Evolutionary conservation across 78 protist species (phyloP).

Genomic region (Polysphondylium violaceum): DNA sequence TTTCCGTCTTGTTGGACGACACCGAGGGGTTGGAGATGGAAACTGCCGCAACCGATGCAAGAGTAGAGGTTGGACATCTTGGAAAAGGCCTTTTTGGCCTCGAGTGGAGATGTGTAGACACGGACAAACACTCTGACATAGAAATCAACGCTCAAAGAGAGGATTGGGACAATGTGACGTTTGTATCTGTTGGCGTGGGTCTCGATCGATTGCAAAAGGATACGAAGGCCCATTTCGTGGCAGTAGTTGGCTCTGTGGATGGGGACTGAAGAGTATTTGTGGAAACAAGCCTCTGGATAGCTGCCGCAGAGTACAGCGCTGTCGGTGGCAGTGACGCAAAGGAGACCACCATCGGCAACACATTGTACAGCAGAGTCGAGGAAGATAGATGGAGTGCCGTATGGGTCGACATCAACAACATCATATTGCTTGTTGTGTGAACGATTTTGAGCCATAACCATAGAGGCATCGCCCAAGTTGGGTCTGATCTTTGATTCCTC

Average conservation of each 20-base stretch:
- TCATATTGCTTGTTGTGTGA: slow-evolving; percentile 76
- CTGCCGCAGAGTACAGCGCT: slow-evolving; percentile 95
- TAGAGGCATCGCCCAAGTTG: slow-evolving; percentile 78
- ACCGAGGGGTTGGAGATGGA: slow-evolving; percentile 83
- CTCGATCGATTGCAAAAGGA: slow-evolving; percentile 86
- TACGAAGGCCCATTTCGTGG: slow-evolving; percentile 96
- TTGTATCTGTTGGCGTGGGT: slow-evolving; percentile 86
- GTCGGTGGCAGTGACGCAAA: slow-evolving; percentile 98
- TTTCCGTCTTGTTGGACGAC: neutral
- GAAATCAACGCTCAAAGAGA: slow-evolving; percentile 95
- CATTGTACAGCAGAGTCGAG: slow-evolving; percentile 96
- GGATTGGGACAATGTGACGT: slow-evolving; percentile 92
- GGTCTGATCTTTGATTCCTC: slow-evolving; percentile 56
- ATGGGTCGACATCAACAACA: slow-evolving; percentile 99
- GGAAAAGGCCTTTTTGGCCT: slow-evolving; percentile 25
- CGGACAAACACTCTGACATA: slow-evolving; percentile 98
- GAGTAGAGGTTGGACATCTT: slow-evolving; percentile 46
- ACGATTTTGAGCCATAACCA: slow-evolving; percentile 67
- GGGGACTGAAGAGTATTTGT: slow-evolving; percentile 95
- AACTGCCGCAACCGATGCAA: slow-evolving; percentile 92
- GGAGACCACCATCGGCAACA: slow-evolving; percentile 95
- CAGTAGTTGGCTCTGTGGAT: slow-evolving; percentile 79
- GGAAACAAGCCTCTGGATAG: slow-evolving; percentile 91
- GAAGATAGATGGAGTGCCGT: slow-evolving; percentile 98
- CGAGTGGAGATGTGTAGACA: slow-evolving; percentile 39